Conservation (phyloP, 139 green algal genomes). For the Limnomonas spitsbergensis region DNA sequence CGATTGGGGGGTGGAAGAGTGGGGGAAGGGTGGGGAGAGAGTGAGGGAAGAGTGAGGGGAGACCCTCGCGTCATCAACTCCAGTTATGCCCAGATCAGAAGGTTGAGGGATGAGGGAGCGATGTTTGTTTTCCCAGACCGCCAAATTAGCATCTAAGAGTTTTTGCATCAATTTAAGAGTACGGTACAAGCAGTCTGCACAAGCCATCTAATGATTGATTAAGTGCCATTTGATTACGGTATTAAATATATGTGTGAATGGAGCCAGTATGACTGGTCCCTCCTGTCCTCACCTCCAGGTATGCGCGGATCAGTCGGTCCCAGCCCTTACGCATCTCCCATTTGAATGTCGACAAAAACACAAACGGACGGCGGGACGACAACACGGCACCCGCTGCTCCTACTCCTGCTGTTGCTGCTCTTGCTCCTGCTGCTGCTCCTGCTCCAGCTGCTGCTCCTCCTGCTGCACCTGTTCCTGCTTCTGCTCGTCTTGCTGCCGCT, state of each 20-base stretch:
- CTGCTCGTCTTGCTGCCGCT: background rate
- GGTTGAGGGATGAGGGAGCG: no score
- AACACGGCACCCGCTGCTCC: background rate
- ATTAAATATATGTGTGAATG: background rate
- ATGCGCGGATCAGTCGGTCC: slow-evolving; percentile 48
- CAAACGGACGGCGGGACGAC: slow-evolving; percentile 24
- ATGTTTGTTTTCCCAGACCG: no score
- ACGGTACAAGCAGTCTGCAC: background rate
- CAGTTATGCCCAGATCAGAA: no score
- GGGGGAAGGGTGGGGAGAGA: background rate
- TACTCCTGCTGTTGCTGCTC: background rate
- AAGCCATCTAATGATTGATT: background rate
- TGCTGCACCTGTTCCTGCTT: background rate
- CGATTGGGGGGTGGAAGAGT: no score
- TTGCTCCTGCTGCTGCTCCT: background rate
- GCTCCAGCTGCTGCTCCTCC: background rate
- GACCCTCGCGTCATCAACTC: no score
- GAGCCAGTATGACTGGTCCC: background rate
- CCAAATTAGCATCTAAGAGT: no score
- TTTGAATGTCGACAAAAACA: slow-evolving; percentile 73
- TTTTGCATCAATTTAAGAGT: background rate
- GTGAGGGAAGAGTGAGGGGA: no score
- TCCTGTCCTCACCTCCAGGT: slow-evolving; percentile 20
- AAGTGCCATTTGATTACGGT: background rate
- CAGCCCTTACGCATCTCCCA: slow-evolving; percentile 59